phyloP scores from a whole-genome alignment of 441 rosid species.

The Manihot esculenta region DNA sequence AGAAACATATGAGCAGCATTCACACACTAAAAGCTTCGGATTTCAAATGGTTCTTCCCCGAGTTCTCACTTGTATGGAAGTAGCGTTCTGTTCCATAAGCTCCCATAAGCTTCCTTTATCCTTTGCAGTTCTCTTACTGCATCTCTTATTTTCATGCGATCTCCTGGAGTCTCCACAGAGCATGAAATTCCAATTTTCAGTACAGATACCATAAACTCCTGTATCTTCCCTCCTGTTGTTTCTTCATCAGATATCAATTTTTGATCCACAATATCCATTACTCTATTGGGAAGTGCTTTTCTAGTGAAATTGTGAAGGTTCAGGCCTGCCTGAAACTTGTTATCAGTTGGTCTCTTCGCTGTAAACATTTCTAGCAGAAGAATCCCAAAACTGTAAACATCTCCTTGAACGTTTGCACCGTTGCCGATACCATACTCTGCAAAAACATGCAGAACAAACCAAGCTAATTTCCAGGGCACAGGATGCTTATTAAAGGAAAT shows the following conservation, averaged over 20 bases:
- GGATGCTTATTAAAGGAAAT: not conserved
- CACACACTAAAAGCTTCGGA: not conserved
- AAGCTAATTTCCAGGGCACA: not conserved
- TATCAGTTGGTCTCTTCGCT: not conserved
- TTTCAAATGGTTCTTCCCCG: not conserved
- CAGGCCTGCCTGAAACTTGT: not conserved
- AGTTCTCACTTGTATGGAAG: not conserved
- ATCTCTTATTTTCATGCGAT: not conserved
- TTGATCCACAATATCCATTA: not conserved
- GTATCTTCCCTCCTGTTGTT: not conserved
- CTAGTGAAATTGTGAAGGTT: not conserved
- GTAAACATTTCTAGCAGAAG: not conserved
- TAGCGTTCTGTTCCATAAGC: too few relatives aligned
- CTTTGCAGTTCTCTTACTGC: not conserved
- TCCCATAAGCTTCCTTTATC: not conserved
- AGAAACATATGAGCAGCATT: not conserved
- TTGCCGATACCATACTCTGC: not conserved
- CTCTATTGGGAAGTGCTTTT: not conserved
- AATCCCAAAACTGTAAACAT: not conserved
- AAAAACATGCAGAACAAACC: not conserved
- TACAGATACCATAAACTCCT: not conserved
- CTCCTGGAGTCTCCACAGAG: not conserved
- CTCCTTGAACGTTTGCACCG: not conserved
- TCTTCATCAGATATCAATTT: not conserved
- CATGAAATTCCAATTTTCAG: constrained; percentile 3